Evolutionary conservation across 805 yeast species (phyloP).

Genomic region (Lipomyces sp.): DNA sequence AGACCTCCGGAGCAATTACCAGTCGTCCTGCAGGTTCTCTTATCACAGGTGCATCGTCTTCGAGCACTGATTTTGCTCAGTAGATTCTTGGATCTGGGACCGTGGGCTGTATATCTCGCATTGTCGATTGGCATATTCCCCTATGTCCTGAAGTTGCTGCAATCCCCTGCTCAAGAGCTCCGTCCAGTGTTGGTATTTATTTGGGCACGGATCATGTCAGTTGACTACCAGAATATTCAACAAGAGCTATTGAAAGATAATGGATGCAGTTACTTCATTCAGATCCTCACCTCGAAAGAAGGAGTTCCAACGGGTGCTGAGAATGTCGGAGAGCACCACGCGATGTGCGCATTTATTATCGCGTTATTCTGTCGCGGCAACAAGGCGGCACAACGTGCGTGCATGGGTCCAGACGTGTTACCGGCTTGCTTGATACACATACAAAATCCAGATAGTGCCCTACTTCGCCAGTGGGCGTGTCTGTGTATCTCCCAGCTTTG

Average conservation of each 20-base stretch:
- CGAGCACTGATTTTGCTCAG: conserved; percentile 84
- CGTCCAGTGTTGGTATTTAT: conserved; percentile 93
- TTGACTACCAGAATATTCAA: conserved; percentile 87
- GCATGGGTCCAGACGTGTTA: conserved; percentile 74
- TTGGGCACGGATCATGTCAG: conserved; percentile 98
- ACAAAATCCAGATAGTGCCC: conserved; percentile 77
- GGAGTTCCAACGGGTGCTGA: conserved; percentile 42
- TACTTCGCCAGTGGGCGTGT: conserved; percentile 91
- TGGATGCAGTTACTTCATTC: conserved; percentile 84
- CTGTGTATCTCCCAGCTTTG: conserved; percentile 77
- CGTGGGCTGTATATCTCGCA: conserved; percentile 95
- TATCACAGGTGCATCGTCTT: conserved; percentile 92
- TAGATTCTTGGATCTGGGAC: conserved; percentile 88
- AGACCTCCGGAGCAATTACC: conserved; percentile 95
- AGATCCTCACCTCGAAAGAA: conserved; percentile 61
- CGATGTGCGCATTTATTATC: conserved; percentile 91
- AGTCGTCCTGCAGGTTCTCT: conserved; percentile 84
- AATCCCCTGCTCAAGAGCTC: conserved; percentile 92
- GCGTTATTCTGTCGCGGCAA: conserved; percentile 83
- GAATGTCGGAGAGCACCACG: conserved; percentile 80
- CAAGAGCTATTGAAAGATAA: conserved; percentile 89
- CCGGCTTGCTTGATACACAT: conserved; percentile 68
- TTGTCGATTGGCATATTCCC: conserved; percentile 95
- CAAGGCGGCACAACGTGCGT: conserved; percentile 76
- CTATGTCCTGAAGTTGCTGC: conserved; percentile 84